Evolutionary conservation across 208 protist species (phyloP), one percentile per base, ranked within the genome.

Genomic region (Trypanosoma scelopori): DNA sequence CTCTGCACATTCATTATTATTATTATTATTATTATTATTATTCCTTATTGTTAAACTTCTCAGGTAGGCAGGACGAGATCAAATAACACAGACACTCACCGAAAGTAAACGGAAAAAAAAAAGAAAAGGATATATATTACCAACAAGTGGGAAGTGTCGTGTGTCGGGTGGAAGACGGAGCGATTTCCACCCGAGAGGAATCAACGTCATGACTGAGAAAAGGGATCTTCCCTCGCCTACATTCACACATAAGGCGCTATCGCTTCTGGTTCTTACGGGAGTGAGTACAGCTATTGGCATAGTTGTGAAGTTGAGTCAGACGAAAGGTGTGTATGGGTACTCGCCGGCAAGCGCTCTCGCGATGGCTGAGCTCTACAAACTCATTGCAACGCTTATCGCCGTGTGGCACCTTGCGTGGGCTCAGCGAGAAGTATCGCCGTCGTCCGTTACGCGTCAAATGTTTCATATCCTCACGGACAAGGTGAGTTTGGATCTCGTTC

Each of bases 361-460:
- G 32, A 28, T 69, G 49, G 61, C 50, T 25, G 63, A 69, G 30
- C 0, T 47, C n/a, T 69, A 51, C 39, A 69, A 69, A 50, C 63
- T 69, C 28, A 16, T 42, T 18, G 23, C 30, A 1, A 58, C 51
- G 15, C 43, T 53, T 52, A 13, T 60, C 2, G 46, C 61, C 13
- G 23, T 59, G 5, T 45, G 22, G n/a, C 50, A 13, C 27, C 30
- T 61, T 11, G 28, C 35, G 35, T 16, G 22, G 9, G 16, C 15
- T 28, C 62, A 18, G 32, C 37, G 37, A 20, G 20, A 28, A 50
- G 15, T 23, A 5, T 25, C 32, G 35, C 27, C 35, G 6, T 56
- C 37, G 5, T 43, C 32, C 25, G 7, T 69, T 2, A 48, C 51
- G 18, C 23, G 16, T 32, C 0, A 47, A 30, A 52, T 57, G 30